A percentile compares a stretch with the other conserved stretches of the same genome.
phyloP scores from a whole-genome alignment of 257 asterid genomes.

The Solanum lignicaule region DNA sequence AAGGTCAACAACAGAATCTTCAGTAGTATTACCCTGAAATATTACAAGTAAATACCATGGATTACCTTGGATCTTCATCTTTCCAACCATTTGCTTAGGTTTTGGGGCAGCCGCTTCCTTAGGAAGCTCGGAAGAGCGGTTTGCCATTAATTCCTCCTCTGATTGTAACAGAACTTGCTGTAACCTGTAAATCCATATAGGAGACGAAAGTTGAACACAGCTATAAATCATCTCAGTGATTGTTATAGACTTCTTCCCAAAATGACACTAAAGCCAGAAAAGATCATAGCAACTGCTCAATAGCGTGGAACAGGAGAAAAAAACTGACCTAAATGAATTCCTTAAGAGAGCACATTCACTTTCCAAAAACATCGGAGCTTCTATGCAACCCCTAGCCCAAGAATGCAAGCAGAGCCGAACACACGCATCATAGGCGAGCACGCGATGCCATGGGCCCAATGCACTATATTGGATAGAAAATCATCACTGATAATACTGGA shows the following conservation, averaged over 20 bases:
- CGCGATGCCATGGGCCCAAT: constrained; percentile 46
- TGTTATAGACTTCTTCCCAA: background rate
- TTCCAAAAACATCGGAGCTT: constrained; percentile 49
- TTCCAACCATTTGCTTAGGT: constrained; percentile 46
- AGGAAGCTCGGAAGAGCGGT: constrained; percentile 31
- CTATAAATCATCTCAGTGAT: background rate
- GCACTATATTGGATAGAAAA: constrained; percentile 18
- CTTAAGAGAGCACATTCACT: constrained; percentile 38
- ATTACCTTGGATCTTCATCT: constrained; percentile 47
- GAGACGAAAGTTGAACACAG: background rate
- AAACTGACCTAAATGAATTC: constrained; percentile 31
- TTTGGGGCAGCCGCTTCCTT: constrained; percentile 31
- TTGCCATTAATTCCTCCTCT: constrained; percentile 41
- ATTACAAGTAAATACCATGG: background rate
- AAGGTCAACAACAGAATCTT: background rate
- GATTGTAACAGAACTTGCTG: constrained; percentile 39
- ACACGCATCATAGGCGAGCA: constrained; percentile 45
- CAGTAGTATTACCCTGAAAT: background rate
- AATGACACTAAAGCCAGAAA: background rate
- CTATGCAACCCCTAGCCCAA: constrained; percentile 50
- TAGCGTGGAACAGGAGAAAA: background rate
- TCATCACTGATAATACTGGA: background rate
- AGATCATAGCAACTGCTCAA: background rate
- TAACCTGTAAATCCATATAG: constrained; percentile 22
- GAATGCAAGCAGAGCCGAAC: constrained; percentile 50